phyloP scores from a whole-genome alignment of 108 stramenopile species.

The Nitzschia sp. region DNA sequence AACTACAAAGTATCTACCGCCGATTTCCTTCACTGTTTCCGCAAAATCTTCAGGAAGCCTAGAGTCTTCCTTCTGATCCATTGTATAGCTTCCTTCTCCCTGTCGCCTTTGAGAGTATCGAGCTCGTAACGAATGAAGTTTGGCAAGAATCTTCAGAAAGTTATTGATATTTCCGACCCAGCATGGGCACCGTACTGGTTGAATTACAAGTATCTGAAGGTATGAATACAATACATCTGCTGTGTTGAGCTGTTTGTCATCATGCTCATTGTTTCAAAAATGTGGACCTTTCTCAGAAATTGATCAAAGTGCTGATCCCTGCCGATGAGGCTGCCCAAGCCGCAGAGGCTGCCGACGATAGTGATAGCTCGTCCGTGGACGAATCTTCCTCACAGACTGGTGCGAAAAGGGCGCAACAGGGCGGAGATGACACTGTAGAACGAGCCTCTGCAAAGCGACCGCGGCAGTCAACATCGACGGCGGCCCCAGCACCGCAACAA shows the following conservation, averaged over 20 bases:
- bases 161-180: slow-evolving; percentile 73
- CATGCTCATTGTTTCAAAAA: not conserved
- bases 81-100: no score
- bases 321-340: not conserved
- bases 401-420: not conserved
- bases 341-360: not conserved
- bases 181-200: slow-evolving; percentile 77
- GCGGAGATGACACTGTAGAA: not conserved
- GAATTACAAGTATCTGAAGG: slow-evolving; percentile 78
- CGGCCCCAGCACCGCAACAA: not conserved
- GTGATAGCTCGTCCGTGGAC: not conserved
- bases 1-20: no score
- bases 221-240: no score
- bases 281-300: no score
- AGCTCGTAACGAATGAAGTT: no score
- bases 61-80: no score
- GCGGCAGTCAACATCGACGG: not conserved
- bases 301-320: slow-evolving; percentile 72
- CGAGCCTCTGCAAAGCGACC: not conserved
- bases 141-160: slow-evolving; percentile 75
- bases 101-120: no score
- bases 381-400: not conserved
- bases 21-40: no score
- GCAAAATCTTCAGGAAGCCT: no score
- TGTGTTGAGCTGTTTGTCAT: no score